phyloP scores from a whole-genome alignment of 345 rosid genomes.

The Arabis hirsuta region DNA sequence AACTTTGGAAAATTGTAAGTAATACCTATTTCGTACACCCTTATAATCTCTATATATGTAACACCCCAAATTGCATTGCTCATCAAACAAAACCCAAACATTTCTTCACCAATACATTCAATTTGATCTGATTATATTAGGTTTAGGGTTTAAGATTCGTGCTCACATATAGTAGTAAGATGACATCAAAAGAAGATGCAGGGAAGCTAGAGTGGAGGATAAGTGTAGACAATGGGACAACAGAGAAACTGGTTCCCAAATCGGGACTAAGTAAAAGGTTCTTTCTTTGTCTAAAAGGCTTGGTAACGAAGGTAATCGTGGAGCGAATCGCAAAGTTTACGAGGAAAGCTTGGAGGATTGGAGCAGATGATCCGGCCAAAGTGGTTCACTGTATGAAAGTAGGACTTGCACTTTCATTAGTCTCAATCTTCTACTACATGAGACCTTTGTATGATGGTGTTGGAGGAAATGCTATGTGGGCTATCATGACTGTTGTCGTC shows the following conservation, averaged over 20 bases:
- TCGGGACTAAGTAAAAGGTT: conserved; percentile 35
- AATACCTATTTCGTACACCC: not conserved
- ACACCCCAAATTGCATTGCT: conserved; percentile 30
- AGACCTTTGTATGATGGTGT: conserved; percentile 69
- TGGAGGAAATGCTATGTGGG: conserved; percentile 80
- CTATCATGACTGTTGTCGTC: conserved; percentile 78
- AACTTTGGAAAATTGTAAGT: conserved; percentile 22
- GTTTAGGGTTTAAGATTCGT: conserved; percentile 5
- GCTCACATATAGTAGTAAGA: conserved; percentile 19
- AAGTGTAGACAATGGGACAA: conserved; percentile 49
- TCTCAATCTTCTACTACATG: conserved; percentile 72
- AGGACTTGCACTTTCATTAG: conserved; percentile 68
- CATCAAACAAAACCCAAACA: conserved; percentile 25
- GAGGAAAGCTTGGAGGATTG: conserved; percentile 63
- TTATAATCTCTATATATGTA: conserved; percentile 36
- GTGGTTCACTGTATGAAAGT: conserved; percentile 69
- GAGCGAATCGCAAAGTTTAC: conserved; percentile 40
- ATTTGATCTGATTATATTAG: not conserved
- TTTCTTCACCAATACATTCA: conserved; percentile 6
- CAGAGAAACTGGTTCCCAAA: conserved; percentile 44
- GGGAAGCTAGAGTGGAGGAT: conserved; percentile 65
- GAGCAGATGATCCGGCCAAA: conserved; percentile 67
- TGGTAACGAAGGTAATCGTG: conserved; percentile 38
- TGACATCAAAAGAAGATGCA: conserved; percentile 45
- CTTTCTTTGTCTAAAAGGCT: conserved; percentile 41